Conservation (phyloP, 108 stramenopile species). For the Skeletonema potamos region DNA sequence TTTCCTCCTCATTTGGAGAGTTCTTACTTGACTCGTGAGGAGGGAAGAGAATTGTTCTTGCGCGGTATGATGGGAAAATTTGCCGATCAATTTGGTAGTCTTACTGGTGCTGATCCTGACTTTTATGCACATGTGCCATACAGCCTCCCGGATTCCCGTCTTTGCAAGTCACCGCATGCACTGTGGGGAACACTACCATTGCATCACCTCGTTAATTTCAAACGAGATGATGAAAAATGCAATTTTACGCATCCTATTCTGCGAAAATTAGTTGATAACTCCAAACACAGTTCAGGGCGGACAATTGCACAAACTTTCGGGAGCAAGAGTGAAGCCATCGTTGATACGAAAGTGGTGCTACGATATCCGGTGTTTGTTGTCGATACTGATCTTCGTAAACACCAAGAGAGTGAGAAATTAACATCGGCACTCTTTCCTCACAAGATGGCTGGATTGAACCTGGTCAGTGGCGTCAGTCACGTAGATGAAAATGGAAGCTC, state of each 20-base stretch:
- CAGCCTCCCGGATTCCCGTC: slow-evolving; percentile 61
- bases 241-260: slow-evolving; percentile 53
- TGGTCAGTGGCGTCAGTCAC: slow-evolving; percentile 72
- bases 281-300: not conserved
- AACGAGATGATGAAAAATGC: slow-evolving; percentile 28
- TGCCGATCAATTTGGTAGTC: slow-evolving; percentile 46
- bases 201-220: slow-evolving; percentile 41
- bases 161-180: slow-evolving; percentile 84
- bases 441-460: slow-evolving; percentile 67
- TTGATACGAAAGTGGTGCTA: slow-evolving; percentile 10
- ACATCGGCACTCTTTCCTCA: slow-evolving; percentile 71
- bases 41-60: slow-evolving; percentile 64
- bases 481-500: slow-evolving; percentile 41
- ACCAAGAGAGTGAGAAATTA: slow-evolving; percentile 71
- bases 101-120: slow-evolving; percentile 70
- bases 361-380: slow-evolving; percentile 51
- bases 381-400: slow-evolving; percentile 86
- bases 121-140: slow-evolving; percentile 75
- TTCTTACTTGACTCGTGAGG: slow-evolving; percentile 76
- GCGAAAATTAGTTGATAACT: slow-evolving; percentile 10
- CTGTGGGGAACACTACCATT: slow-evolving; percentile 84
- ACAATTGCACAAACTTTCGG: not conserved
- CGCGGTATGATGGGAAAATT: slow-evolving; percentile 40
- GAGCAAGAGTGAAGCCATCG: not conserved
- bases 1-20: slow-evolving; percentile 82